Evolutionary conservation across 2,329 filamentous ascomycete species (phyloP).

Genomic region (Cytospora mali): DNA sequence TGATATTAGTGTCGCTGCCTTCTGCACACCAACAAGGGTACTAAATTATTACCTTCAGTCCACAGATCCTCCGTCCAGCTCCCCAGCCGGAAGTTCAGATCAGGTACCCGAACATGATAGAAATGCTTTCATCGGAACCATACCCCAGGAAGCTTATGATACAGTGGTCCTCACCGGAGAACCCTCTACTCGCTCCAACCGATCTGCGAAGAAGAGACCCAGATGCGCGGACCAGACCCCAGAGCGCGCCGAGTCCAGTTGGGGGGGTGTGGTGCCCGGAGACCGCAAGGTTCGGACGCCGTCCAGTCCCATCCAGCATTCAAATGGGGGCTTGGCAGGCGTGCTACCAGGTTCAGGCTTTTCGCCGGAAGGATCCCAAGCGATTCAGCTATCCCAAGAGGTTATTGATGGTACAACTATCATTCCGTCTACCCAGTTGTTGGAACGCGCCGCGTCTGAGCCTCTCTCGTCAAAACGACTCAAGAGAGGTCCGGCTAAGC

Average conservation of each 20-base stretch:
- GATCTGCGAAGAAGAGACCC: background rate
- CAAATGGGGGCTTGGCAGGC: background rate
- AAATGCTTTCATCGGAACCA: background rate
- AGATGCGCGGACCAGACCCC: background rate
- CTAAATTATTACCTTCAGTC: slow-evolving; percentile 52
- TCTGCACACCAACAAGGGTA: slow-evolving; percentile 53
- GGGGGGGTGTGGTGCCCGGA: background rate
- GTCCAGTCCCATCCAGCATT: slow-evolving; percentile 1
- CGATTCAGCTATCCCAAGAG: background rate
- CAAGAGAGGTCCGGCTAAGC: slow-evolving; percentile 24
- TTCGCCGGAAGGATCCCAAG: background rate
- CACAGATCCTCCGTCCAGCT: slow-evolving; percentile 35
- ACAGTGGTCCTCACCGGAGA: background rate
- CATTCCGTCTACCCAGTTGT: slow-evolving; percentile 15
- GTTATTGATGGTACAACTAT: background rate
- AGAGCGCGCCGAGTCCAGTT: background rate
- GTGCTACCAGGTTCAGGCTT: background rate
- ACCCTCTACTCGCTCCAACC: background rate
- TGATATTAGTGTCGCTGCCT: slow-evolving; percentile 35
- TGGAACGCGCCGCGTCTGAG: slow-evolving; percentile 38
- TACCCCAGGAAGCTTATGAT: background rate
- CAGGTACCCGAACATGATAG: background rate
- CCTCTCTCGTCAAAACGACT: slow-evolving; percentile 37
- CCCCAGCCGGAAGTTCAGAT: slow-evolving; percentile 21
- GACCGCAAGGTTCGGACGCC: slow-evolving; percentile 5